These are phyloP conservation scores for Volvox reticuliferus DNA, from an alignment of 139 green algal species.

Conservation along the genomic window DNA sequence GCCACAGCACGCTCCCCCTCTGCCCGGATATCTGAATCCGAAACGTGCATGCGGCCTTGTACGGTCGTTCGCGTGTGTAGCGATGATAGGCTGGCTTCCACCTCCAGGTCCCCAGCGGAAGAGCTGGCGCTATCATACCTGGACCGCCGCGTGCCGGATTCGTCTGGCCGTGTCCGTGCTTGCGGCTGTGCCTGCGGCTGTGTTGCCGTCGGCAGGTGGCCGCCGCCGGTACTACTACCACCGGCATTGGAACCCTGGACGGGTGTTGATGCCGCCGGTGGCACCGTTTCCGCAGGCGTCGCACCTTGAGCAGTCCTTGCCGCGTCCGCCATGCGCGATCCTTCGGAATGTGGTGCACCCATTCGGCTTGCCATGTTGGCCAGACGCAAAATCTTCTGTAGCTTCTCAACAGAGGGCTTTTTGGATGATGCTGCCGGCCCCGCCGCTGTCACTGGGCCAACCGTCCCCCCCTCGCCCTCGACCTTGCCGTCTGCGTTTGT, in stretches of 20 bases:
- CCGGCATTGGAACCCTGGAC: no score
- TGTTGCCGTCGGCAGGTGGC: not conserved
- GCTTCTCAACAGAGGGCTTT: not conserved
- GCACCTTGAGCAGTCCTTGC: not conserved
- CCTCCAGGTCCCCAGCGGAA: not conserved
- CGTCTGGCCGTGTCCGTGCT: not conserved
- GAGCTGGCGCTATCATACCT: not conserved
- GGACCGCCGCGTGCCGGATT: not conserved
- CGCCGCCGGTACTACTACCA: no score
- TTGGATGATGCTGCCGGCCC: not conserved
- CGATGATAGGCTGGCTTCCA: conserved; percentile 26
- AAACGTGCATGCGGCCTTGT: no score
- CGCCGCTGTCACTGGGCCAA: not conserved
- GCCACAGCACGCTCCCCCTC: not conserved
- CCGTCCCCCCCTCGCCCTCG: not conserved
- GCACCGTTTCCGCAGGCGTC: not conserved
- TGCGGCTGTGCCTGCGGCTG: not conserved
- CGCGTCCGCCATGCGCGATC: not conserved
- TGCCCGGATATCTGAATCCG: no score
- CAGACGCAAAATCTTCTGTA: conserved; percentile 1
- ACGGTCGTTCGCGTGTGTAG: not conserved
- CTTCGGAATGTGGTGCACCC: not conserved
- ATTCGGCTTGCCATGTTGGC: not conserved
- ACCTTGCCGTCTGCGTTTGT: no score
- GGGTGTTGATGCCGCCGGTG: no score